phyloP scores from a whole-genome alignment of 495 filamentous ascomycete species.

The Hypoxylon intermedium region DNA sequence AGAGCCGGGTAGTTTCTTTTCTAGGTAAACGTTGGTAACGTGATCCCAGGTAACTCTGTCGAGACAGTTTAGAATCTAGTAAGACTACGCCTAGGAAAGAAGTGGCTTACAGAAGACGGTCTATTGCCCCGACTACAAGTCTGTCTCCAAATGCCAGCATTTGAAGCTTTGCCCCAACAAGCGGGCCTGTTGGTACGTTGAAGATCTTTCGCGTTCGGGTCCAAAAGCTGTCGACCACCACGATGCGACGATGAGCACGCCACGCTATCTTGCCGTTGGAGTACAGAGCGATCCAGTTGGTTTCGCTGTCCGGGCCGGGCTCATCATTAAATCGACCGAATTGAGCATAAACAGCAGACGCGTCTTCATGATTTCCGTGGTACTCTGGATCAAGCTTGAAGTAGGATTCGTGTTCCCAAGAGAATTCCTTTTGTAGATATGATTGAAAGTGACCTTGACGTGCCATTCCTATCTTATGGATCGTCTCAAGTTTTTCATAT shows the following conservation, averaged over 20 bases:
- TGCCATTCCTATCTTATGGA: constrained; percentile 21
- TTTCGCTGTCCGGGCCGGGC: neutral
- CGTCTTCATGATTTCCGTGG: constrained; percentile 10
- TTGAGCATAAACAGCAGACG: constrained; percentile 2
- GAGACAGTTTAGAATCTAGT: constrained; percentile 8
- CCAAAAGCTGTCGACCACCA: constrained; percentile 43
- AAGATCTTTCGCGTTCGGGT: constrained; percentile 40
- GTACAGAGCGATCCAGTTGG: constrained; percentile 17
- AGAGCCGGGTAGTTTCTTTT: constrained; percentile 27
- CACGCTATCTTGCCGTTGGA: constrained; percentile 44
- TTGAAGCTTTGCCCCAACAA: constrained; percentile 4
- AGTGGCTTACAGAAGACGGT: constrained; percentile 37
- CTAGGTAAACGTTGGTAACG: constrained; percentile 16
- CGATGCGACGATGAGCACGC: constrained; percentile 11
- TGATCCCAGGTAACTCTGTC: constrained; percentile 40
- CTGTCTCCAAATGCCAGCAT: constrained; percentile 40
- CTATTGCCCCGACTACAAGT: constrained; percentile 33
- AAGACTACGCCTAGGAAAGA: neutral
- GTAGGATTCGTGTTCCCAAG: constrained; percentile 24
- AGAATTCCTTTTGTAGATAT: constrained; percentile 11
- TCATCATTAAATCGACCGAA: neutral
- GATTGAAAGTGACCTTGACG: neutral
- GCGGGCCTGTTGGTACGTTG: constrained; percentile 14
- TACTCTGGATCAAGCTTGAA: constrained; percentile 33
- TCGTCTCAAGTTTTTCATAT: constrained; percentile 7